Base-by-base conservation (phyloP, 2,329 filamentous ascomycete genomes). In the Trichoderma koningii region DNA sequence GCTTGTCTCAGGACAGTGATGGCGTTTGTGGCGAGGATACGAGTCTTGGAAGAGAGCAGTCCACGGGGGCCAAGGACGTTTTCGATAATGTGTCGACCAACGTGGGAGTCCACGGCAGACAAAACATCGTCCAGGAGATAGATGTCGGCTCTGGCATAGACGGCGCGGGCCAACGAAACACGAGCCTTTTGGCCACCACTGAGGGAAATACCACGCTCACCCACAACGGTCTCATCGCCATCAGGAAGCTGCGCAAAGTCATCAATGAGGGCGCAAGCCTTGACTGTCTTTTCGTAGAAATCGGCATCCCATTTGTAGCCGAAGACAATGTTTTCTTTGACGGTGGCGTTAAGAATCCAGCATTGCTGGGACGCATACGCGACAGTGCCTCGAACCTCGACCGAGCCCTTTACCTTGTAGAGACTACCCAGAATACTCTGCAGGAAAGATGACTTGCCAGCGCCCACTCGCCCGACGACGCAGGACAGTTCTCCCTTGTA, bases 291-390 rank as follows among this genome's bases (percentile, higher is more conserved):
- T 64, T 98, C 92, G 78, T 99, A 99, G 77, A 99, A 99, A 34
- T 89, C 85, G 5, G 93, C 89, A 76, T 99, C 94, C 82, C 91
- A 97, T 53, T 92, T 89, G 78, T 99, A 93, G 1, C 95, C 95
- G 73, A 99, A 99, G 5, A 97, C 83, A 70, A 99, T 97, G 74
- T 99, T 99, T 74, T 99, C 95, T 71, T 93, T 92, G 64, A 99
- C 93, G 34, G 91, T 96, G 9, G 95, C 95, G 74, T 99, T 99
- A 88, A 98, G 94, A 60, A 99, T 91, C 95, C 96, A 99, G 21
- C 93, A 83, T 72, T 91, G 88, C 76, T 99, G 96, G 17, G 93
- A 91, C 66, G 96, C 95, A 75, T 98, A 99, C 1, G 95, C 95
- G 47, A 92, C 86, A 30, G 84, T 87, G 53, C 95, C 96, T 70